These are phyloP conservation scores for Phoma sp. DNA, from an alignment of 2,329 filamentous ascomycete species.

Conservation along the genomic window DNA sequence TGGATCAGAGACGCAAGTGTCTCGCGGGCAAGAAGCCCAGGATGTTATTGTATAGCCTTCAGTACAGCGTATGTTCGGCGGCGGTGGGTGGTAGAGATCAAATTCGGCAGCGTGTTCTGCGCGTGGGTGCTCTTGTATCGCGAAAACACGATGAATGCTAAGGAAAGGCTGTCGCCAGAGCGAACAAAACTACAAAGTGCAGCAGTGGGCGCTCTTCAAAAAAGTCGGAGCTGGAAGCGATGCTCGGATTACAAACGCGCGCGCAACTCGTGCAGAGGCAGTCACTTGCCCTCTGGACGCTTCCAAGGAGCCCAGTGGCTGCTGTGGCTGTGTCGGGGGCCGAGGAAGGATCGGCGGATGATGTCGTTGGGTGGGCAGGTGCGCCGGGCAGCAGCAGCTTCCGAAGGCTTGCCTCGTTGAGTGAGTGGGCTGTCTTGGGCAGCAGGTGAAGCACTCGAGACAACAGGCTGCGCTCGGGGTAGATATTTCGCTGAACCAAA, in stretches of 20 bases:
- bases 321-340: conserved; percentile 17
- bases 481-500: conserved; percentile 17
- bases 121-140: conserved; percentile 33
- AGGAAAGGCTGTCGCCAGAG: conserved; percentile 8
- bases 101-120: conserved; percentile 34
- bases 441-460: conserved; percentile 11
- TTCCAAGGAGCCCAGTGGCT: conserved; percentile 3
- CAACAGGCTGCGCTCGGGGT: conserved; percentile 7
- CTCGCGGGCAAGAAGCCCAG: conserved; percentile 50
- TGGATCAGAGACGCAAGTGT: conserved; percentile 45
- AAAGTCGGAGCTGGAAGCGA: conserved; percentile 1
- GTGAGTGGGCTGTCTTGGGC: conserved; percentile 13
- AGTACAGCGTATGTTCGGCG: conserved; percentile 44
- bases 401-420: conserved; percentile 11
- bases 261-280: conserved; percentile 11
- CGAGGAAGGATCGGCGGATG: conserved; percentile 17
- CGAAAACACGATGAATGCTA: conserved; percentile 39
- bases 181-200: background rate
- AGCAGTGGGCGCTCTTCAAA: conserved; percentile 1
- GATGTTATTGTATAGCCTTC: conserved; percentile 43
- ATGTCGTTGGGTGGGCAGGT: conserved; percentile 18
- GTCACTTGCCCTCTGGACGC: conserved; percentile 1
- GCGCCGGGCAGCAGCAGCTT: conserved; percentile 15
- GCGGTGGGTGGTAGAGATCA: conserved; percentile 38
- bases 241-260: conserved; percentile 8